A percentile compares a stretch with the other conserved stretches of the same genome.
These are phyloP conservation scores for Danielia oregonensis DNA, from an alignment of 805 yeast species.

Conservation along the genomic window DNA sequence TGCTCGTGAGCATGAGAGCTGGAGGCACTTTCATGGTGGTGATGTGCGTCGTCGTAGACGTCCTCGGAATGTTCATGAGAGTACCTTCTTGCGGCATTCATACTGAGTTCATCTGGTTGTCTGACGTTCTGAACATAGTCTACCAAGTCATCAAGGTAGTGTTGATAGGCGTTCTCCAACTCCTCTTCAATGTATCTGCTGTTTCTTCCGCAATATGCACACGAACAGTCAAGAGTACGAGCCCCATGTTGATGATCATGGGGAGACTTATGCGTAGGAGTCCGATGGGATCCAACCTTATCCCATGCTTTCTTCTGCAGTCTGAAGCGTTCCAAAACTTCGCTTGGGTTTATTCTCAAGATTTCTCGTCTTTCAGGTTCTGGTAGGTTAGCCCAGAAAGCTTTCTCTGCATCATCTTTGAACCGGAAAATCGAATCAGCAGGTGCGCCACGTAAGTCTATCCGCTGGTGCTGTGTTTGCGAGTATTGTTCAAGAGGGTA, in stretches of 20 bases:
- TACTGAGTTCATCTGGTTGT: neutral
- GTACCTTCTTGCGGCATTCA: neutral
- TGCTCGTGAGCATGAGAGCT: too few relatives aligned
- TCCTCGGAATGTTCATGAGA: neutral
- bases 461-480: neutral
- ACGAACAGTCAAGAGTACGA: constrained; percentile 48
- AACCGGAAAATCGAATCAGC: constrained; percentile 5
- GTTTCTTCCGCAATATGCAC: constrained; percentile 75
- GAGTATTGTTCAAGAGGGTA: constrained; percentile 2
- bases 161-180: constrained; percentile 67
- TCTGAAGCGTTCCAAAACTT: constrained; percentile 61
- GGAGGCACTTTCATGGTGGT: neutral
- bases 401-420: constrained; percentile 10
- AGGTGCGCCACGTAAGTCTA: neutral
- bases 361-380: constrained; percentile 10
- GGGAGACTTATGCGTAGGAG: neutral
- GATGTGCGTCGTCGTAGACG: too few relatives aligned
- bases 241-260: constrained; percentile 1
- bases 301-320: constrained; percentile 7
- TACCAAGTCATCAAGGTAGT: constrained; percentile 51
- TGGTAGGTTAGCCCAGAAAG: constrained; percentile 13
- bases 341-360: constrained; percentile 61
- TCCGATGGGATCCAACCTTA: too few relatives aligned
- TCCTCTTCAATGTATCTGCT: constrained; percentile 71
- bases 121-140: constrained; percentile 26